These are phyloP conservation scores for Kodamaea hsintzibuensis DNA, from an alignment of 805 yeast genomes.

Conservation along the genomic window DNA sequence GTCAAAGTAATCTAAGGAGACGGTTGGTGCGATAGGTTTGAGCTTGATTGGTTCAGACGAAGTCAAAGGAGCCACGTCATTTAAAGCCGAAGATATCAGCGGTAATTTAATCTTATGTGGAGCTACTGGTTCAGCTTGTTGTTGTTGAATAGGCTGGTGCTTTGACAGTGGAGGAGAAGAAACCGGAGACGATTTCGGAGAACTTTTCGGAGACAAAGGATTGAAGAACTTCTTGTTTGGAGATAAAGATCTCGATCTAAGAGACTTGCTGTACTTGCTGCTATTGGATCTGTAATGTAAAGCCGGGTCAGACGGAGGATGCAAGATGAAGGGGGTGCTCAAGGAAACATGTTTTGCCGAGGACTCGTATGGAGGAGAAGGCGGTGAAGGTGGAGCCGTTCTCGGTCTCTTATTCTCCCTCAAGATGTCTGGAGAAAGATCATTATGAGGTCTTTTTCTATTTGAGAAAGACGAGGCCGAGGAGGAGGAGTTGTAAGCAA, in stretches of 20 bases:
- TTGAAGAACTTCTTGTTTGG: conserved; percentile 15
- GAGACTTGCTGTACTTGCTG: conserved; percentile 11
- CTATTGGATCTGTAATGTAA: conserved; percentile 1
- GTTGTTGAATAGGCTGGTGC: not conserved
- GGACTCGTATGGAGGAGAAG: conserved; percentile 19
- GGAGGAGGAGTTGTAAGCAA: conserved; percentile 1
- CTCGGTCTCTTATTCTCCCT: conserved; percentile 35
- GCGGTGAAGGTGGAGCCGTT: conserved; percentile 49
- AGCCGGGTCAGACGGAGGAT: not conserved
- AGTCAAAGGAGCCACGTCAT: conserved; percentile 19
- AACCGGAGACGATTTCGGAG: conserved; percentile 21
- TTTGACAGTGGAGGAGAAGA: conserved; percentile 13
- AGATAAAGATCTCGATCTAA: conserved; percentile 15
- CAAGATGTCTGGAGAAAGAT: conserved; percentile 12
- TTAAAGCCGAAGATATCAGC: conserved; percentile 35
- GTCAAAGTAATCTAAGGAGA: conserved; percentile 44
- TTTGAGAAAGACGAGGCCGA: not conserved
- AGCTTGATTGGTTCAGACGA: conserved; percentile 21
- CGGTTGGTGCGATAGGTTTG: conserved; percentile 41
- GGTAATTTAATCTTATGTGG: conserved; percentile 25
- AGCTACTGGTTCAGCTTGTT: not conserved
- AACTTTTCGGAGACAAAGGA: conserved; percentile 21
- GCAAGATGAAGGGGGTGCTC: conserved; percentile 4
- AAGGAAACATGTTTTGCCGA: not conserved
- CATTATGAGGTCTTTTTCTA: conserved; percentile 32